Evolutionary conservation across 2,329 filamentous ascomycete species (phyloP).

Genomic region (Verticillium tricorpus): DNA sequence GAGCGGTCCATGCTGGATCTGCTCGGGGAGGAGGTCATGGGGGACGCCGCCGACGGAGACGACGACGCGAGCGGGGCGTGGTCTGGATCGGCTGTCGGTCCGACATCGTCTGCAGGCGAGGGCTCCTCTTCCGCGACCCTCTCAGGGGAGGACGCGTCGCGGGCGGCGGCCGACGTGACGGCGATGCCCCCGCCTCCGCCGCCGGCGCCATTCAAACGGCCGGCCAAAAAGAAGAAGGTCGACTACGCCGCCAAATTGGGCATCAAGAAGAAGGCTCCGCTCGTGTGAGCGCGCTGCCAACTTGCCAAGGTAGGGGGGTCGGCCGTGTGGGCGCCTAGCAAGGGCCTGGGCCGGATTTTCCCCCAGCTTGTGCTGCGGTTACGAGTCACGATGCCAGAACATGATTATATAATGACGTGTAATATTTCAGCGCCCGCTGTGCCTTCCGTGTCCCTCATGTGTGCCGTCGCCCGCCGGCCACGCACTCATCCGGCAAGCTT

Average conservation of each 20-base stretch:
- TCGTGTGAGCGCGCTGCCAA: constrained; percentile 36
- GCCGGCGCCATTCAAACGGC: constrained; percentile 66
- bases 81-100: constrained; percentile 2
- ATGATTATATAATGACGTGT: neutral
- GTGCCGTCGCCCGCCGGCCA: neutral
- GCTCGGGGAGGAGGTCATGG: constrained; percentile 41
- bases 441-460: neutral
- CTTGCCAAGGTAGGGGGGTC: too few relatives aligned
- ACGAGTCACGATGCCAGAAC: neutral
- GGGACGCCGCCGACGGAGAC: constrained; percentile 16
- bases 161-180: constrained; percentile 17
- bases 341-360: neutral
- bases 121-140: constrained; percentile 12
- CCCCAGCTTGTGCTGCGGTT: neutral
- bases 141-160: constrained; percentile 12
- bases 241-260: constrained; percentile 69
- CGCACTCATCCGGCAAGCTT: neutral
- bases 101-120: neutral
- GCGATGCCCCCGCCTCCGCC: constrained; percentile 27
- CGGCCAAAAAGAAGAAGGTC: constrained; percentile 79
- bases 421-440: neutral
- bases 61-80: neutral
- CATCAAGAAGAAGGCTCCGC: constrained; percentile 76
- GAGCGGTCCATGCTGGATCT: constrained; percentile 40
- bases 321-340: too few relatives aligned